phyloP scores from a whole-genome alignment of 2,329 filamentous ascomycete species.

The Exophiala viscosa region DNA sequence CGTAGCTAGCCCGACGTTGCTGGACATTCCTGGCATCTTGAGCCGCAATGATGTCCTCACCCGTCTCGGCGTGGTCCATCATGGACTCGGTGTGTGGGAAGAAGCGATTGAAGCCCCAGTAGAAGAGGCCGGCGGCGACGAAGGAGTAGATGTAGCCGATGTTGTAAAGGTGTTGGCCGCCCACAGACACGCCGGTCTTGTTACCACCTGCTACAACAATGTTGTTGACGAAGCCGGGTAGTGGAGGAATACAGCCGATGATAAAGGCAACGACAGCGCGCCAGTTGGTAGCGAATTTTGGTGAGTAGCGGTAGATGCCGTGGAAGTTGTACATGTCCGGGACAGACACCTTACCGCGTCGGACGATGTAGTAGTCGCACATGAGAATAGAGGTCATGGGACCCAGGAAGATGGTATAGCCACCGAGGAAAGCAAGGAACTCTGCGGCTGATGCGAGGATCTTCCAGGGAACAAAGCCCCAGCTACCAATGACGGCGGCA shows the following conservation, averaged over 20 bases:
- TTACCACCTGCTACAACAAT: constrained; percentile 19
- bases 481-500: constrained; percentile 51
- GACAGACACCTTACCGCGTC: constrained; percentile 20
- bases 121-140: constrained; percentile 25
- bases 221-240: constrained; percentile 42
- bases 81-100: constrained; percentile 23
- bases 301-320: constrained; percentile 26
- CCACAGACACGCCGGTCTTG: constrained; percentile 20
- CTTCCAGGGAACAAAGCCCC: constrained; percentile 64
- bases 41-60: constrained; percentile 25
- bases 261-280: constrained; percentile 23
- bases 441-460: constrained; percentile 57
- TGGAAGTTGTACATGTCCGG: constrained; percentile 27
- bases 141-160: constrained; percentile 27
- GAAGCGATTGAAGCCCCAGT: constrained; percentile 26
- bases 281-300: constrained; percentile 45
- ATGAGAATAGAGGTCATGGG: constrained; percentile 61
- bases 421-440: constrained; percentile 64
- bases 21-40: constrained; percentile 22
- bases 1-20: constrained; percentile 17
- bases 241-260: constrained; percentile 30
- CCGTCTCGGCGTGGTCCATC: constrained; percentile 22
- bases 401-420: constrained; percentile 62
- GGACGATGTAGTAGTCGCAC: constrained; percentile 22
- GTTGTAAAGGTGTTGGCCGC: constrained; percentile 22